Percentiles rank a stretch among this genome's conserved stretches.
phyloP scores from a whole-genome alignment of 495 filamentous ascomycete genomes.

The Tetracladium setigerum region DNA sequence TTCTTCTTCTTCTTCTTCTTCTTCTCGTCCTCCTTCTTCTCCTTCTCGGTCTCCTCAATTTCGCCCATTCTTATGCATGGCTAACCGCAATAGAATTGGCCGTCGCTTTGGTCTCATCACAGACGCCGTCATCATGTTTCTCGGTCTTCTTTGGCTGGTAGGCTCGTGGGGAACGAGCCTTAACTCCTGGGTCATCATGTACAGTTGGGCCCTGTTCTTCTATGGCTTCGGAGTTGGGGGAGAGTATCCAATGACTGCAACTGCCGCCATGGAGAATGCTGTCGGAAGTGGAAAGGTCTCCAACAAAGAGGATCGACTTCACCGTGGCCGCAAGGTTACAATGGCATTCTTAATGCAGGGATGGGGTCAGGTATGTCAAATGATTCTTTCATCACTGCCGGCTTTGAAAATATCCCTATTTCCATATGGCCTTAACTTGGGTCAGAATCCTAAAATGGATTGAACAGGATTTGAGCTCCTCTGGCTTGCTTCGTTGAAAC shows the following conservation, averaged over 20 bases:
- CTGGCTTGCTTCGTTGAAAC: no score
- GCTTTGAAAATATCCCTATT: no score
- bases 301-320: constrained; percentile 80
- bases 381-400: not conserved
- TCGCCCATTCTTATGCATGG: constrained; percentile 53
- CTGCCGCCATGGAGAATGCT: constrained; percentile 90
- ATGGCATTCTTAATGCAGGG: constrained; percentile 95
- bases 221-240: constrained; percentile 89
- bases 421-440: no score
- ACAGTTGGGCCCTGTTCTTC: constrained; percentile 83
- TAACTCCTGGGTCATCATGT: constrained; percentile 90
- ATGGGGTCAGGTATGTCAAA: constrained; percentile 59
- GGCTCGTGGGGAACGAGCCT: constrained; percentile 76
- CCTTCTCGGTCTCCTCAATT: constrained; percentile 53
- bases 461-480: no score
- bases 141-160: constrained; percentile 80
- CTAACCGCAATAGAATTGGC: constrained; percentile 48
- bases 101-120: constrained; percentile 89
- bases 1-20: no score
- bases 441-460: no score
- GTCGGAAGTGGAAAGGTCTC: constrained; percentile 78
- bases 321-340: constrained; percentile 88
- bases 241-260: constrained; percentile 93
- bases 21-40: no score
- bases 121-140: constrained; percentile 86